A percentile compares a stretch with the other conserved stretches of the same genome.
Evolutionary conservation across 768 basidiomycete species (phyloP).

Genomic region (Tulasnella sp.): DNA sequence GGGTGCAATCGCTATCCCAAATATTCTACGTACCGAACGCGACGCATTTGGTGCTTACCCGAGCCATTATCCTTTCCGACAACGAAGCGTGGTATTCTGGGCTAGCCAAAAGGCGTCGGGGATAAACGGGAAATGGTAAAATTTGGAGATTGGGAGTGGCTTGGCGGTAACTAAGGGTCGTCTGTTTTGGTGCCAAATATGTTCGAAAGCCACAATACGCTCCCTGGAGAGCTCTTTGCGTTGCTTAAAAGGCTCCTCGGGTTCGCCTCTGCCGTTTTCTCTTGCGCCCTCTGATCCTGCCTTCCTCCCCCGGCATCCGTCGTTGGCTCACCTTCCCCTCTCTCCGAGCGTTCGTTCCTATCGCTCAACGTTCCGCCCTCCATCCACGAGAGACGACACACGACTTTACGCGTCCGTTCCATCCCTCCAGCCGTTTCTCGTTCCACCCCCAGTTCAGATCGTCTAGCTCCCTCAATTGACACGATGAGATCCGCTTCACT

Average conservation of each 20-base stretch:
- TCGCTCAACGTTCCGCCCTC: neutral
- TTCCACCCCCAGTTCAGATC: neutral
- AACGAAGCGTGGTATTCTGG: neutral
- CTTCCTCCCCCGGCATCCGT: slow-evolving; percentile 8
- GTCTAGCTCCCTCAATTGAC: neutral
- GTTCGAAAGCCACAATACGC: neutral
- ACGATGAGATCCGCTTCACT: slow-evolving; percentile 1
- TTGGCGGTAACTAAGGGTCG: neutral
- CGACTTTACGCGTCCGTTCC: neutral
- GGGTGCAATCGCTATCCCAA: neutral
- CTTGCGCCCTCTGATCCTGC: neutral
- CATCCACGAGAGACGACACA: neutral
- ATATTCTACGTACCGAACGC: neutral
- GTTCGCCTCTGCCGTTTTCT: neutral
- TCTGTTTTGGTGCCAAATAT: neutral
- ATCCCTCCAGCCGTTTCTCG: neutral
- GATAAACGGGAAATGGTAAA: neutral
- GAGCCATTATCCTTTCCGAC: neutral
- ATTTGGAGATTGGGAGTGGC: neutral
- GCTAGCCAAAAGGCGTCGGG: neutral
- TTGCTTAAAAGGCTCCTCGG: neutral
- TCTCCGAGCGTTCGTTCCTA: neutral
- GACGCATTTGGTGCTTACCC: neutral
- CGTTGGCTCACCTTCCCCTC: neutral
- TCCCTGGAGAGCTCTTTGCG: neutral